Evolutionary conservation across 1,139 yeast genomes (phyloP), one percentile per base, ranked within the genome.

Genomic region (Blastobotrys petasosporus): DNA sequence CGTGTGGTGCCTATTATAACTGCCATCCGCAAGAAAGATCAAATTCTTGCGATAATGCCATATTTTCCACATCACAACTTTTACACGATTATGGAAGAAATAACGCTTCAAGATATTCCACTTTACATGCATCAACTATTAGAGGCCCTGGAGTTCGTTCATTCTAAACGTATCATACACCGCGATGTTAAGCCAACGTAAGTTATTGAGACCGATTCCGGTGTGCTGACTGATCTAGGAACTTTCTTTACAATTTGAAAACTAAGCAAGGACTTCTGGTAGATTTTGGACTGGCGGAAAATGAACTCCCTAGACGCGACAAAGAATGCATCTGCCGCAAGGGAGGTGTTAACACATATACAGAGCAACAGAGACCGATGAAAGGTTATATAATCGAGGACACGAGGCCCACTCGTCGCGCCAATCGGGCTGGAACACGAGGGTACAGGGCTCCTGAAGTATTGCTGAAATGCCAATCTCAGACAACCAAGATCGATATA

Each of bases 401-500:
- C 48, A 48, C 52, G 16, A 59, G 97, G 51, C 87, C 95, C 1
- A 88, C 94, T 1, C 76, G 95, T 59, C 74, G 98, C 50, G 97
- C 97, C 1, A 92, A 92, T 60, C 79, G 99, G 58, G 98, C 98
- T 1, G 99, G 99, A 2, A 94, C 99, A 0, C 76, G 98, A 57
- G 97, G 97, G 0, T 88, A 88, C 62, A 74, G 97, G 54, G 96
- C 97, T 0, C 97, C 97, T 0, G 97, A 88, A 62, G 97, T 88
- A 2, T 69, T 90, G 49, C 76, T 88, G 65, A 87, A 87, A 63
- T 88, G 97, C 64, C 79, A 86, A 1, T 81, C 85, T 50, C 97
- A 90, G 66, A 74, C 84, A 7, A 77, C 86, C 32, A 82, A 82
- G 61, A 78, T 88, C 36, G 97, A 88, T 64, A 77, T 87, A 12